Base-by-base conservation (phyloP, 805 yeast species). In the Monosporozyma aquatica region DNA sequence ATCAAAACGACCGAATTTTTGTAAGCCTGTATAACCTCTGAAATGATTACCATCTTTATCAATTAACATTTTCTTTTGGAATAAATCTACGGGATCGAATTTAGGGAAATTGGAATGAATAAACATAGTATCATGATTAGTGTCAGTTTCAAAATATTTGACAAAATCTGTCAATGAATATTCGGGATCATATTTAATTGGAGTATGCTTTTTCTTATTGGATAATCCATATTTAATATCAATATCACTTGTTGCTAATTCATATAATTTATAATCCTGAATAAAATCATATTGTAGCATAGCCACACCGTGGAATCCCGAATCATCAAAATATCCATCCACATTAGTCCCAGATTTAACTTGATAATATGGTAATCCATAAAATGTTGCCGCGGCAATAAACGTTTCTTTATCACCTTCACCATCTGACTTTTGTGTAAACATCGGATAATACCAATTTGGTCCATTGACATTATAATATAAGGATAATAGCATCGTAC, bases 391-490 rank as follows among this genome's bases (percentile, higher is more conserved):
- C 0, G 85, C 84, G 2, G 81, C 75, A 20, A 75, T 72, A 51
- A 80, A 81, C 0, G 87, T 79, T 52, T 82, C 89, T 55, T 81
- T 81, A 56, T 82, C 89, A 44, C 89, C 90, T 61, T 82, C 82
- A 22, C 90, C 89, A 1, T 85, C 83, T 27, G 80, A 73, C n/a
- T 85, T 86, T 59, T 82, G 92, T 0, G 86, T 77, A 50, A 82
- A 66, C 41, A 82, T 62, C 24, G 82, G 85, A 56, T 82, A 82
- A 58, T 76, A 82, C 61, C 70, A 78, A 21, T 71, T 61, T 14
- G 86, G 87, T 0, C 92, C 92, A 59, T 66, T 65, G 4, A 79
- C 65, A 54, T 82, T 82, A 58, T 82, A 82, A 59, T 80, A 82
- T 27, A 78, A 68, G 3, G 83, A 70, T 36, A 82, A 65, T 33